Evolutionary conservation across 2,329 filamentous ascomycete species (phyloP).

Genomic region (Beauveria medogensis): DNA sequence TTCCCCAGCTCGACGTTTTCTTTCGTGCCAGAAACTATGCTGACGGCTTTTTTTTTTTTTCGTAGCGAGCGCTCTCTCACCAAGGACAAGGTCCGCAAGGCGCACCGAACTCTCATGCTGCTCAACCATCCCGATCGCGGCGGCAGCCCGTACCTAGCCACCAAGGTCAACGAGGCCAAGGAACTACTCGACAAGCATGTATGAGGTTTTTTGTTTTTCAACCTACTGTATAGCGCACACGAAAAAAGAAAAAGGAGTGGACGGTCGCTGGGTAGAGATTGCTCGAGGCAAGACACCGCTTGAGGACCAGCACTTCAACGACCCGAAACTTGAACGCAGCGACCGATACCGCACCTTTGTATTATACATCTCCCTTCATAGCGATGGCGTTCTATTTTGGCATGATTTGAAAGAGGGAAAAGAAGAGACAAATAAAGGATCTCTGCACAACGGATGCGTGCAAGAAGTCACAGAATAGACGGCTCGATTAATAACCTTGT

Average conservation of each 20-base stretch:
- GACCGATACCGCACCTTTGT: constrained; percentile 17
- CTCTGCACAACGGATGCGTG: background rate
- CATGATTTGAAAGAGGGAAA: constrained; percentile 15
- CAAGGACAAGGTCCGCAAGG: constrained; percentile 91
- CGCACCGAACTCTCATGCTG: constrained; percentile 91
- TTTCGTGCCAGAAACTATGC: background rate
- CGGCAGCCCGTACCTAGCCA: constrained; percentile 91
- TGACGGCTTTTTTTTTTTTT: background rate
- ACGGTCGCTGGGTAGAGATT: background rate
- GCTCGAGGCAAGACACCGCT: background rate
- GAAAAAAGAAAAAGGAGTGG: too few relatives aligned
- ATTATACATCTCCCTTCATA: constrained; percentile 32
- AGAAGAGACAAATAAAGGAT: background rate
- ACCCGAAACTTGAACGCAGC: background rate
- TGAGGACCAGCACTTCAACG: background rate
- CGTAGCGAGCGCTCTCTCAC: constrained; percentile 74
- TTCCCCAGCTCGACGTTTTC: too few relatives aligned
- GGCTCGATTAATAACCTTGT: background rate
- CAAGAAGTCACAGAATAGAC: background rate
- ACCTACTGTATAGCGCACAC: background rate
- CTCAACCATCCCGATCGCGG: constrained; percentile 97
- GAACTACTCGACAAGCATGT: constrained; percentile 78
- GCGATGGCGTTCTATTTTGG: constrained; percentile 38
- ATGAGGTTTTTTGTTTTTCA: background rate
- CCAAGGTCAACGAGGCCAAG: constrained; percentile 98